A percentile compares a stretch with the other conserved stretches of the same genome.
Conservation (phyloP, 177 flowering plant genomes). For the Vitis hybrid region DNA sequence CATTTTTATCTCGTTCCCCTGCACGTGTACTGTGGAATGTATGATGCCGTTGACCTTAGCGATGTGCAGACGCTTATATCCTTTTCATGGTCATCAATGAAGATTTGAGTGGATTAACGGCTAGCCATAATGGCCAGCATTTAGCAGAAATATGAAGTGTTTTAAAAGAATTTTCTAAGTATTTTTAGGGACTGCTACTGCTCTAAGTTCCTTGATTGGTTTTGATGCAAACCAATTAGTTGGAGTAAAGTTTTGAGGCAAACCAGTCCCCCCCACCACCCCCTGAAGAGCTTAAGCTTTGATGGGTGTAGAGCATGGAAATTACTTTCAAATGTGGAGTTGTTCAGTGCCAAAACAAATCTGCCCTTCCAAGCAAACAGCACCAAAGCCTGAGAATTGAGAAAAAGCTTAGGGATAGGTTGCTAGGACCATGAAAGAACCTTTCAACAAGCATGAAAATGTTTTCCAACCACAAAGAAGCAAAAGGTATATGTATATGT, state of each 20-base stretch:
- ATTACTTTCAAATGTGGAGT: too few relatives aligned
- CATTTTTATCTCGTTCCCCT: background rate
- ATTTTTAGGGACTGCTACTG: background rate
- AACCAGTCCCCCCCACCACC: too few relatives aligned
- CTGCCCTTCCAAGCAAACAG: too few relatives aligned
- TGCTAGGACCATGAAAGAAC: background rate
- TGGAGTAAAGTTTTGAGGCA: too few relatives aligned
- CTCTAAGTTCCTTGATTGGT: too few relatives aligned
- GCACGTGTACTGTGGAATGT: conserved; percentile 23
- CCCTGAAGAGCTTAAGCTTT: too few relatives aligned
- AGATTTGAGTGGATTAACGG: background rate
- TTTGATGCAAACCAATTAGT: too few relatives aligned
- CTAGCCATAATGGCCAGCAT: background rate
- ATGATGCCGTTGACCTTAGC: conserved; percentile 11
- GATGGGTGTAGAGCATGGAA: too few relatives aligned
- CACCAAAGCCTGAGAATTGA: background rate
- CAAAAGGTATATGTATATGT: background rate
- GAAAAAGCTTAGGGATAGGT: background rate
- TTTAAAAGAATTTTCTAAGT: background rate
- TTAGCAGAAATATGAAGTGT: background rate
- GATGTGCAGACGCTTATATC: conserved; percentile 7
- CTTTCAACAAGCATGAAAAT: conserved; percentile 3
- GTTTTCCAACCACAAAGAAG: conserved; percentile 12
- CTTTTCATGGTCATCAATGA: conserved; percentile 6
- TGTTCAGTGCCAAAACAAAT: too few relatives aligned